Conservation (phyloP, 768 basidiomycete species). For the Favolaschia claudopus region DNA sequence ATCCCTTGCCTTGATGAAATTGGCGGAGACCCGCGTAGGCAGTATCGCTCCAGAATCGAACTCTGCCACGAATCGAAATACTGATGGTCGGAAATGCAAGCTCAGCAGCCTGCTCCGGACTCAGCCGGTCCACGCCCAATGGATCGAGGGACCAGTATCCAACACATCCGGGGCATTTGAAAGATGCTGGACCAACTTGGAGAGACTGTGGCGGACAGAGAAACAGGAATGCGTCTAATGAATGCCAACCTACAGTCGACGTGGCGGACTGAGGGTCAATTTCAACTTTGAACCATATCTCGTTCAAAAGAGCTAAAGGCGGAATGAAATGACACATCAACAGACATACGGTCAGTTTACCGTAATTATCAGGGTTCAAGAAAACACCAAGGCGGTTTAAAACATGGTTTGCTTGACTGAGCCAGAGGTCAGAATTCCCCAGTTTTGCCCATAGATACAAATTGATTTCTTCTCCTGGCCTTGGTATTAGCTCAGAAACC, state of each 20-base stretch:
- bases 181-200: neutral
- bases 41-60: neutral
- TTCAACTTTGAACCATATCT: neutral
- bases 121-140: neutral
- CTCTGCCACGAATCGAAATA: neutral
- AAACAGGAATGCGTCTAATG: too few species aligned
- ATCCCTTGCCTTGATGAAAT: neutral
- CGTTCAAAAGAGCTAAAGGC: neutral
- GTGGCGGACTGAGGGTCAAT: neutral
- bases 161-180: neutral
- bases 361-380: neutral
- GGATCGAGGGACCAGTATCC: neutral
- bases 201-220: neutral
- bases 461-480: too few species aligned
- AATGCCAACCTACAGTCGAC: too few species aligned
- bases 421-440: neutral
- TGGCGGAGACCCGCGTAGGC: neutral
- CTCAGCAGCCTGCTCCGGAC: too few species aligned
- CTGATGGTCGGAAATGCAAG: neutral
- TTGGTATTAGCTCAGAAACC: too few species aligned
- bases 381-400: neutral
- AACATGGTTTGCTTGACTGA: conserved; percentile 3
- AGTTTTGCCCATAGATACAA: too few species aligned
- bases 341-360: neutral
- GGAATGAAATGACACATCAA: neutral